Evolutionary conservation across 2,329 filamentous ascomycete genomes (phyloP).

Genomic region (Huntiella bhutanensis): DNA sequence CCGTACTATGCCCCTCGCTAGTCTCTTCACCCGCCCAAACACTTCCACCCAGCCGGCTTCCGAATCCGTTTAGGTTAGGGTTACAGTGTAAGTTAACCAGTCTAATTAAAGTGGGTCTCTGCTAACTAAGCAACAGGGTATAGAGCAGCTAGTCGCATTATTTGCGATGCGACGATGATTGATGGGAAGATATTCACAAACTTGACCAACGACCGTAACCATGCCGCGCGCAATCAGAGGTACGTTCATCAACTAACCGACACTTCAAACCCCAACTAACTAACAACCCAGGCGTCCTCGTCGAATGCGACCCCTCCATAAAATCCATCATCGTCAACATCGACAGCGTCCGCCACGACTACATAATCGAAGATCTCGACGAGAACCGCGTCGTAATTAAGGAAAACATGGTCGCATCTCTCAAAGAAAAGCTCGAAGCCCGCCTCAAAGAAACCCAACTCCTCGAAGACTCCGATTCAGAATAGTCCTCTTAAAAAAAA

Average conservation of each 20-base stretch:
- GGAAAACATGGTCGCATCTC: conserved; percentile 46
- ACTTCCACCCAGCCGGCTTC: too few species aligned
- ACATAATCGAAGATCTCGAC: conserved; percentile 64
- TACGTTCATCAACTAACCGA: conserved; percentile 15
- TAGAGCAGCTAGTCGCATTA: too few species aligned
- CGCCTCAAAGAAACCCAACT: conserved; percentile 33
- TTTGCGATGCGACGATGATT: too few species aligned
- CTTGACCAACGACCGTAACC: conserved; percentile 8
- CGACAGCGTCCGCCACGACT: conserved; percentile 49
- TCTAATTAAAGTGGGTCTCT: too few species aligned
- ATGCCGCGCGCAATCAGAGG: conserved; percentile 42
- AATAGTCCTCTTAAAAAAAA: conserved; percentile 14
- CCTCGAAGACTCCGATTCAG: conserved; percentile 33
- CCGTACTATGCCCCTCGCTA: too few species aligned
- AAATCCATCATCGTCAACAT: conserved; percentile 70
- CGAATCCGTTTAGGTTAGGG: too few species aligned
- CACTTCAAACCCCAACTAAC: conserved; percentile 4
- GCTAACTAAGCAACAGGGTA: too few species aligned
- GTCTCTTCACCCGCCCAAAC: too few species aligned
- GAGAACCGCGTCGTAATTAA: conserved; percentile 60
- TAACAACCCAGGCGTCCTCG: conserved; percentile 37
- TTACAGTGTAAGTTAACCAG: too few species aligned
- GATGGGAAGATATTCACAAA: too few species aligned
- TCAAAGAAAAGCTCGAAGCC: conserved; percentile 51
- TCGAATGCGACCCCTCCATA: conserved; percentile 73